These are phyloP conservation scores for Chlorella sp. DNA, from an alignment of 139 green algal species.

Conservation along the genomic window DNA sequence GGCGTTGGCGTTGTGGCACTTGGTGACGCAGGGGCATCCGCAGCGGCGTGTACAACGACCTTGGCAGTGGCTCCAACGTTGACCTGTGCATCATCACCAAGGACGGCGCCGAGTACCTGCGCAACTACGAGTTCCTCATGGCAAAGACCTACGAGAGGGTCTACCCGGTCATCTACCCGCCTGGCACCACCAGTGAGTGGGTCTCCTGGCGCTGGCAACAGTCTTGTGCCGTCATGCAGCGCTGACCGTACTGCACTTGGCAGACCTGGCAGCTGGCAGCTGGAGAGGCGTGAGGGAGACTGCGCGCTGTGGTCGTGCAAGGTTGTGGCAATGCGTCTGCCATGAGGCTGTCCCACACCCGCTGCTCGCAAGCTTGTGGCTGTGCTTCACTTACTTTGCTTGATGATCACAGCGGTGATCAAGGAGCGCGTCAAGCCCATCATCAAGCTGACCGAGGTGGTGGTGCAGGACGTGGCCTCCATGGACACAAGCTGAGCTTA, in stretches of 20 bases:
- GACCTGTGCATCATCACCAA: slow-evolving; percentile 96
- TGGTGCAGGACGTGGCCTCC: not conserved
- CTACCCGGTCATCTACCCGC: slow-evolving; percentile 63
- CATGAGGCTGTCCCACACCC: no score
- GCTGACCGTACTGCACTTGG: no score
- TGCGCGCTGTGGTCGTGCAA: no score
- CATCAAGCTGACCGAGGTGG: not conserved
- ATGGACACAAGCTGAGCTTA: slow-evolving; percentile 1
- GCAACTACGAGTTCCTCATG: slow-evolving; percentile 83
- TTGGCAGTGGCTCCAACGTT: slow-evolving; percentile 95
- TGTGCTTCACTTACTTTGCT: no score
- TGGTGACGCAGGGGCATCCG: slow-evolving; percentile 17
- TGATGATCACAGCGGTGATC: not conserved
- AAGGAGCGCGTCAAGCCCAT: not conserved
- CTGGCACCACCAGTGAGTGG: slow-evolving; percentile 65
- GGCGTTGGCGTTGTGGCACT: no score
- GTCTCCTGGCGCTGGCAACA: not conserved
- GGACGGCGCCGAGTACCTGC: slow-evolving; percentile 77
- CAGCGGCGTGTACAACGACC: slow-evolving; percentile 93
- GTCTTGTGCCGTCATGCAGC: no score
- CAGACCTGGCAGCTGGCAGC: no score
- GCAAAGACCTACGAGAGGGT: slow-evolving; percentile 82
- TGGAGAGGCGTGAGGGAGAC: no score
- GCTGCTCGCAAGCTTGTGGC: no score
- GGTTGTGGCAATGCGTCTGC: no score